phyloP scores from a whole-genome alignment of 129 eudicot species.

The Flaveria sonorensis region DNA sequence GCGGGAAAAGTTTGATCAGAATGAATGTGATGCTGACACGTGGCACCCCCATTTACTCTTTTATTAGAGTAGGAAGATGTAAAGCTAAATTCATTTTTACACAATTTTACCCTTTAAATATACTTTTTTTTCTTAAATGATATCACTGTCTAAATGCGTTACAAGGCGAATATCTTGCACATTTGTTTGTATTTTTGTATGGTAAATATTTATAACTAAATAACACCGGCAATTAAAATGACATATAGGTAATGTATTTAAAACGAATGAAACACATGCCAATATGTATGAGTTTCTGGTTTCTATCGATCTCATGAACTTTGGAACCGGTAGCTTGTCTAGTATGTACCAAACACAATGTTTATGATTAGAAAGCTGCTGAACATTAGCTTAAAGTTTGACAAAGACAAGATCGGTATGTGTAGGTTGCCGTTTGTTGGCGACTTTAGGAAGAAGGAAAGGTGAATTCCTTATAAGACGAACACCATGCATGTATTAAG shows the following conservation, averaged over 20 bases:
- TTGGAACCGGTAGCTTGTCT: conserved; percentile 30
- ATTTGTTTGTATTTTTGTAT: too few species aligned
- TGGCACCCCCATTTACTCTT: too few species aligned
- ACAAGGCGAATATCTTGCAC: too few species aligned
- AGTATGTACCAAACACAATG: conserved; percentile 36
- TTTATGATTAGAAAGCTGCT: conserved; percentile 25
- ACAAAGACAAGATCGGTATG: conserved; percentile 7
- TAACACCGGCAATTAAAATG: not conserved
- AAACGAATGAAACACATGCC: not conserved
- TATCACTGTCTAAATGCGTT: too few species aligned
- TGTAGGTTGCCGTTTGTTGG: conserved; percentile 9
- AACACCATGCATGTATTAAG: not conserved
- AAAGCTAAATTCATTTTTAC: too few species aligned
- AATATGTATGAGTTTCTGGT: conserved; percentile 17
- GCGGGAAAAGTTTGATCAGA: too few species aligned
- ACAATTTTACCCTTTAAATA: too few species aligned
- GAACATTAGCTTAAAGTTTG: conserved; percentile 8
- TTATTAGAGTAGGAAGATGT: too few species aligned
- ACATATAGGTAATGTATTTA: not conserved
- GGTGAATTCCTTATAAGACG: conserved; percentile 24
- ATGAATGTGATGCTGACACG: too few species aligned
- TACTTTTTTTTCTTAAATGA: too few species aligned
- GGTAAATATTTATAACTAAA: too few species aligned
- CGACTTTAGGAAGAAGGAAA: conserved; percentile 15
- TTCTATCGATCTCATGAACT: conserved; percentile 18